A percentile compares a stretch with the other conserved stretches of the same genome.
phyloP scores from a whole-genome alignment of 331 rosid genomes.

The Telfairia occidentalis region DNA sequence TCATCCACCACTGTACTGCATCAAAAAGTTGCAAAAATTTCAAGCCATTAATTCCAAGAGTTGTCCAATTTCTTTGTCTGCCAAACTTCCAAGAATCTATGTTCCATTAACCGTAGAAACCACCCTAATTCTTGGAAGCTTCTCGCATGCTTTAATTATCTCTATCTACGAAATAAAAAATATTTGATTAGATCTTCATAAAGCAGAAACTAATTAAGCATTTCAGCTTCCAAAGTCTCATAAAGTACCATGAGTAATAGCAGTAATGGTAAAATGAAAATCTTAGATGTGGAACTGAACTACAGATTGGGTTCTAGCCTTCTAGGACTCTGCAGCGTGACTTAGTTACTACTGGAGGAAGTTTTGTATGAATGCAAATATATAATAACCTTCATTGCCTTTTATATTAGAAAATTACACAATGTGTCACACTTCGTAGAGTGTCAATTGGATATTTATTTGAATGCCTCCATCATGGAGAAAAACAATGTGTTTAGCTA shows the following conservation, averaged over 20 bases:
- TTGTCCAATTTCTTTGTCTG: not conserved
- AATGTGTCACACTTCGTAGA: not conserved
- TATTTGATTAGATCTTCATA: not conserved
- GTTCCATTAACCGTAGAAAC: not conserved
- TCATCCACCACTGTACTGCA: constrained; percentile 42
- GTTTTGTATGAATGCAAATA: not conserved
- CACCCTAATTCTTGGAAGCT: not conserved
- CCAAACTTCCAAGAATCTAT: not conserved
- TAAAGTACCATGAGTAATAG: not conserved
- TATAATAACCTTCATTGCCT: not conserved
- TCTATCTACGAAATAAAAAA: not conserved
- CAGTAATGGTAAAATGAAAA: not conserved
- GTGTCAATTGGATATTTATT: not conserved
- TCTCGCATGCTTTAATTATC: not conserved
- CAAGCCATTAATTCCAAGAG: too few species aligned
- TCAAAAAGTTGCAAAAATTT: too few species aligned
- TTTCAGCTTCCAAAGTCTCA: not conserved
- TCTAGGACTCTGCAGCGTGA: not conserved
- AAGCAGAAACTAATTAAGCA: not conserved
- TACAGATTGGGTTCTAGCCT: not conserved
- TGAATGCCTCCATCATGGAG: not conserved
- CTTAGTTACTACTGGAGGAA: not conserved
- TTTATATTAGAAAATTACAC: not conserved
- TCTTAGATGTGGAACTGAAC: not conserved
- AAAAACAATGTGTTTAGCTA: not conserved